Conservation (phyloP, 1,139 yeast genomes). For the Suhomyces chickasaworum region DNA sequence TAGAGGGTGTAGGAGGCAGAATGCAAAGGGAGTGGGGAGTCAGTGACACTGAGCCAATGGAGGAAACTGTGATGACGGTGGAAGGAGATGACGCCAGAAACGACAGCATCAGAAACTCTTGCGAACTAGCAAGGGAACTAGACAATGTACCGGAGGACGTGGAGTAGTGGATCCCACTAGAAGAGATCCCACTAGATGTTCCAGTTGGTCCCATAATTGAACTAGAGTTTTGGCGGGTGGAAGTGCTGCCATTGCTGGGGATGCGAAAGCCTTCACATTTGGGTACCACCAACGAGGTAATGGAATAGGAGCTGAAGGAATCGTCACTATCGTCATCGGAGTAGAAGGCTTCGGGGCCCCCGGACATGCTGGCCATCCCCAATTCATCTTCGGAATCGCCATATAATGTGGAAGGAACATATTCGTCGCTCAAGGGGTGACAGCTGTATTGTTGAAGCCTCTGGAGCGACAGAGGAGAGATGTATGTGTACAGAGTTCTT, state of each 20-base stretch:
- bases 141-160: not conserved
- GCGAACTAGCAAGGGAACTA: not conserved
- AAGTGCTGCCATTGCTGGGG: not conserved
- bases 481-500: conserved; percentile 11
- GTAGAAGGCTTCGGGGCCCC: conserved; percentile 6
- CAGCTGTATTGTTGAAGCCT: conserved; percentile 12
- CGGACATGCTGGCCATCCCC: not conserved
- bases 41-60: conserved; percentile 5
- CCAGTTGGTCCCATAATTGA: not conserved
- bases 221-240: not conserved
- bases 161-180: not conserved
- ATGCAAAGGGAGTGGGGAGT: conserved; percentile 7
- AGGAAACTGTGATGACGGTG: conserved; percentile 1
- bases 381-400: conserved; percentile 11
- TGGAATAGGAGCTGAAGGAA: conserved; percentile 11
- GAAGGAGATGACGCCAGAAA: conserved; percentile 1
- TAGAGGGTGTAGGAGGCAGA: conserved; percentile 8
- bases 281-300: not conserved
- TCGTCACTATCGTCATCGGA: conserved; percentile 14
- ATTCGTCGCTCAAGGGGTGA: conserved; percentile 16
- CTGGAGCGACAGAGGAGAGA: conserved; percentile 12
- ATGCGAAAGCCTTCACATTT: conserved; percentile 1
- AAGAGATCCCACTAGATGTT: not conserved
- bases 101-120: not conserved
- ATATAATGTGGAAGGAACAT: conserved; percentile 10